Conservation (phyloP, 345 rosid genomes). For the Gossypium thurberi region DNA sequence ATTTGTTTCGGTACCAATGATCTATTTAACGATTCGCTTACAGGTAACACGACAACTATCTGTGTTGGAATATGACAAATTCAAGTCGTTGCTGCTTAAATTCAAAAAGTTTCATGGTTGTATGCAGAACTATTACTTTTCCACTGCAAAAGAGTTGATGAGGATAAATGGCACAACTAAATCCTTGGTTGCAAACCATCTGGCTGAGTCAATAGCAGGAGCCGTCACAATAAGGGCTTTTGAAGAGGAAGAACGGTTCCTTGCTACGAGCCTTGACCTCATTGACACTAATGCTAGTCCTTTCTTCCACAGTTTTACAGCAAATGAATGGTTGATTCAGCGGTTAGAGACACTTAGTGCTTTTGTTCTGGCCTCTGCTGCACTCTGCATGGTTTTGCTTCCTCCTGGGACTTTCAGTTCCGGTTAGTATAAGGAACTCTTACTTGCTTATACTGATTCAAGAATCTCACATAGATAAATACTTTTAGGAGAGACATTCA, state of each 20-base stretch:
- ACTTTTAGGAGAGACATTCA: background rate
- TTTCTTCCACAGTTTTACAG: conserved; percentile 80
- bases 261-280: conserved; percentile 59
- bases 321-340: conserved; percentile 90
- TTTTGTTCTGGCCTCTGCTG: conserved; percentile 66
- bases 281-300: conserved; percentile 84
- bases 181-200: conserved; percentile 84
- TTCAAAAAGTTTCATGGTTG: background rate
- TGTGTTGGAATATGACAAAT: background rate
- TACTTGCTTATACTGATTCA: background rate
- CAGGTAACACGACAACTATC: conserved; percentile 45
- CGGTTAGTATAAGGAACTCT: conserved; percentile 37
- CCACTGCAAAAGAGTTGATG: conserved; percentile 87
- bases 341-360: conserved; percentile 78
- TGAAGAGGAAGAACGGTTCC: conserved; percentile 81
- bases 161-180: conserved; percentile 85
- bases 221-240: conserved; percentile 86
- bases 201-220: conserved; percentile 90
- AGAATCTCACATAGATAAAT: background rate
- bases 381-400: conserved; percentile 88
- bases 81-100: background rate
- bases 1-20: conserved; percentile 70
- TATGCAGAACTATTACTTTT: conserved; percentile 68
- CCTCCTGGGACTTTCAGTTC: conserved; percentile 89
- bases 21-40: conserved; percentile 46